Base-by-base conservation (phyloP, 1,284 basidiomycete species). In the Schizophyllum commune region DNA sequence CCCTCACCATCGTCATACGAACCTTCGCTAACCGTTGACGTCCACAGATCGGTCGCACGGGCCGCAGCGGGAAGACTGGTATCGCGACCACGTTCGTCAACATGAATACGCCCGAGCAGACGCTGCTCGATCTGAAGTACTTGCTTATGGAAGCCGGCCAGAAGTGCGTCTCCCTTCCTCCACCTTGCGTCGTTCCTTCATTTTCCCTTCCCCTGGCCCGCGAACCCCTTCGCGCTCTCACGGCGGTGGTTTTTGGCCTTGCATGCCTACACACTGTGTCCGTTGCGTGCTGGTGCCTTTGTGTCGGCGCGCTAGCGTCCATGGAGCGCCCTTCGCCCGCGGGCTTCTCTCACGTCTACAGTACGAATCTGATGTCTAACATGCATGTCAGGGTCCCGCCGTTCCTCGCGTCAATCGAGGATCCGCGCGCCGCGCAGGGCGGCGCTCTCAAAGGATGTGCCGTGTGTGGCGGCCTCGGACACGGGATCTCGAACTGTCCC, bases 21-120 rank as follows among this genome's bases (percentile, higher is more conserved):
- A 27, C 27, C 27, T 27, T 27, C 27, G 27, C 27, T 27, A 27
- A 17, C 17, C 39, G 9, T 8, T 9, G 39, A 47, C 39, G 8
- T 47, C 17, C 39, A 17, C 96, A 98, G 75, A 98, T 99, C 67
- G 97, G 97, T 22, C 91, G 97, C 67, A 99, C 97, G 1, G 97
- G 97, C 60, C 88, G 97, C 66, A 94, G 92, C 64, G 97, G 97
- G 22, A 98, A 98, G 73, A 99, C 96, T 1, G 97, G 97, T 64
- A 95, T 98, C 60, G 97, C 97, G n/a, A 99, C 97, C 21, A 97
- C 97, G n/a, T 99, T 99, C 73, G 94, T 99, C 61, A 99, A 99
- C 72, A 95, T 96, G 88, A 93, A 92, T 69, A 97, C 96, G 1
- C 83, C 90, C 0, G 96, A 99, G 72, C 96, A 98, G 77, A 99